phyloP scores from a whole-genome alignment of 2,329 filamentous ascomycete genomes.

The Trichoderma guizhouense region DNA sequence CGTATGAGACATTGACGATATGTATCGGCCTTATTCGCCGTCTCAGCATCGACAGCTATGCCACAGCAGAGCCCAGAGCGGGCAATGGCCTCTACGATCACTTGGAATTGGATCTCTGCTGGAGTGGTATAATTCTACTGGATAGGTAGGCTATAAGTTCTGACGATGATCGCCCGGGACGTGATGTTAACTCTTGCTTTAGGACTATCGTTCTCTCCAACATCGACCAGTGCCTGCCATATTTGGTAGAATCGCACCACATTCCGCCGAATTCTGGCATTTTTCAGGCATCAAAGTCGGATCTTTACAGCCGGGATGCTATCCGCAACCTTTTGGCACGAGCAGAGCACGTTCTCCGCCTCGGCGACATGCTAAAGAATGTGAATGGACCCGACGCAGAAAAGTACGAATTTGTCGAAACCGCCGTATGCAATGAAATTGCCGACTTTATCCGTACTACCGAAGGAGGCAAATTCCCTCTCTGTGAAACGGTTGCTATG shows the following conservation, averaged over 20 bases:
- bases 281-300: background rate
- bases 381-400: background rate
- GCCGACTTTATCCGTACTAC: background rate
- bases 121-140: background rate
- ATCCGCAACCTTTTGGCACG: background rate
- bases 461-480: background rate
- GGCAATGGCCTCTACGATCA: background rate
- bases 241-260: background rate
- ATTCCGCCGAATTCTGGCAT: background rate
- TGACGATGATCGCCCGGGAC: too few relatives aligned
- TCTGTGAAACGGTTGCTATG: constrained; percentile 6
- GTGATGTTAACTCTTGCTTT: background rate
- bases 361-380: background rate
- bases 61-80: background rate
- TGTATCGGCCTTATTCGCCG: background rate
- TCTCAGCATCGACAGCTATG: background rate
- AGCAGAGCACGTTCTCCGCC: background rate
- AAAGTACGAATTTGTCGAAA: background rate
- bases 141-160: background rate
- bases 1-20: background rate
- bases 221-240: background rate
- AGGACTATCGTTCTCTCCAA: background rate
- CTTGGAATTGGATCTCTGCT: background rate
- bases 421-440: background rate
- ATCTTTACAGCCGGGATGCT: background rate